Percentiles rank a stretch among this genome's conserved stretches.
Evolutionary conservation across 306 rosid genomes (phyloP).

Genomic region (Morella rubra): DNA sequence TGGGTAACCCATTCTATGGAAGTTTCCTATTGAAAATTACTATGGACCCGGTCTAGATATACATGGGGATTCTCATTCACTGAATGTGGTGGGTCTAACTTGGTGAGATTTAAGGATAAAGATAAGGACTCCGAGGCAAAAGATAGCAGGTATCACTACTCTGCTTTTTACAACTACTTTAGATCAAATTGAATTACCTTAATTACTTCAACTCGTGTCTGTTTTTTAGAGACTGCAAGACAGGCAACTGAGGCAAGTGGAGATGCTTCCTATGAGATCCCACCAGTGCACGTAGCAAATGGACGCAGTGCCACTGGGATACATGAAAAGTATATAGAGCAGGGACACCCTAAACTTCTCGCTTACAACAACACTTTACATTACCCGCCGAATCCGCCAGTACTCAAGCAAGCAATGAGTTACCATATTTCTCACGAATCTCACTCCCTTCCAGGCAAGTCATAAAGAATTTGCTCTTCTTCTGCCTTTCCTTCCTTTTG

Average conservation of each 20-base stretch:
- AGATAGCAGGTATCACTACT: neutral
- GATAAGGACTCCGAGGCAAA: too few relatives aligned
- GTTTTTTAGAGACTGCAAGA: neutral
- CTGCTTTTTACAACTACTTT: neutral
- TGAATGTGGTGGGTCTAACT: too few relatives aligned
- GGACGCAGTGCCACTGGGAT: too few relatives aligned
- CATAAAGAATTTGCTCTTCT: neutral
- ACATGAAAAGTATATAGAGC: neutral
- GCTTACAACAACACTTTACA: neutral
- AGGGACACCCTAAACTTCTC: neutral
- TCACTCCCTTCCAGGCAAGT: slow-evolving; percentile 17
- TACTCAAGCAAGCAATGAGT: slow-evolving; percentile 13
- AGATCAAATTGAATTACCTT: neutral
- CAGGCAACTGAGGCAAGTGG: neutral
- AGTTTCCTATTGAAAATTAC: too few relatives aligned
- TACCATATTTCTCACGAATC: slow-evolving; percentile 25
- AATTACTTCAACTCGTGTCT: neutral
- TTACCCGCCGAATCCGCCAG: neutral
- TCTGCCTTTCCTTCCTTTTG: neutral
- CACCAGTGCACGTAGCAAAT: too few relatives aligned
- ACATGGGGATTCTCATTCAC: too few relatives aligned
- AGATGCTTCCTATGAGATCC: neutral
- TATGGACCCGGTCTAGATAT: too few relatives aligned
- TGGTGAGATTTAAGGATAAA: too few relatives aligned
- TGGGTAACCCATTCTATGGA: too few relatives aligned